Percentiles rank a stretch among this genome's conserved stretches.
phyloP scores from a whole-genome alignment of 768 basidiomycete genomes.

The Psilocybe sp. region DNA sequence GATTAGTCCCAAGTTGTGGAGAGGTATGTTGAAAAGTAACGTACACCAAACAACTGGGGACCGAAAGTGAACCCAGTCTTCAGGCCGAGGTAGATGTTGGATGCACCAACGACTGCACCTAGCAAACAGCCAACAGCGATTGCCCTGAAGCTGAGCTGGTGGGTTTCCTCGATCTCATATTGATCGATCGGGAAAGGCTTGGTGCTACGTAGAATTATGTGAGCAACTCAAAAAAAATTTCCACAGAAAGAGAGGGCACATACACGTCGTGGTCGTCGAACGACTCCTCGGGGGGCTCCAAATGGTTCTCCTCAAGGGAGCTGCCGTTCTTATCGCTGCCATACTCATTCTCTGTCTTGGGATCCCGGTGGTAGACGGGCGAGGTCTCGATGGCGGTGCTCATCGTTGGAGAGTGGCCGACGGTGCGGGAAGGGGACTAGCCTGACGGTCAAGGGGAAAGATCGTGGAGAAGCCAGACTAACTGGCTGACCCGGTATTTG shows the following conservation, averaged over 20 bases:
- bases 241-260: constrained; percentile 11
- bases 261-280: constrained; percentile 39
- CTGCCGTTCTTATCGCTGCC: constrained; percentile 24
- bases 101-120: constrained; percentile 55
- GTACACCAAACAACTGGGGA: constrained; percentile 56
- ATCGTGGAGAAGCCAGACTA: not conserved
- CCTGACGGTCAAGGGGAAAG: constrained; percentile 8
- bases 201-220: too few relatives aligned
- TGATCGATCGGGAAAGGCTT: constrained; percentile 56
- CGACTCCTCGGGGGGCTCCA: constrained; percentile 17
- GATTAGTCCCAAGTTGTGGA: too few relatives aligned
- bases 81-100: constrained; percentile 65
- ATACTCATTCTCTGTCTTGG: constrained; percentile 13
- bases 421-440: not conserved
- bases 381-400: constrained; percentile 9
- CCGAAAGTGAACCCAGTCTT: constrained; percentile 71
- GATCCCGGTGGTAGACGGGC: constrained; percentile 7
- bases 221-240: too few relatives aligned
- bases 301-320: constrained; percentile 18
- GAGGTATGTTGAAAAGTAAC: constrained; percentile 13
- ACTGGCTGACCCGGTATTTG: too few relatives aligned
- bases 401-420: too few relatives aligned
- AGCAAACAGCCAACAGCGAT: constrained; percentile 48
- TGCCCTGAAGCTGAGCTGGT: constrained; percentile 52
- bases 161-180: constrained; percentile 42